Percentiles rank a stretch among this genome's conserved stretches.
Conservation (phyloP, 257 asterid species). For the Gynochthodes officinalis region DNA sequence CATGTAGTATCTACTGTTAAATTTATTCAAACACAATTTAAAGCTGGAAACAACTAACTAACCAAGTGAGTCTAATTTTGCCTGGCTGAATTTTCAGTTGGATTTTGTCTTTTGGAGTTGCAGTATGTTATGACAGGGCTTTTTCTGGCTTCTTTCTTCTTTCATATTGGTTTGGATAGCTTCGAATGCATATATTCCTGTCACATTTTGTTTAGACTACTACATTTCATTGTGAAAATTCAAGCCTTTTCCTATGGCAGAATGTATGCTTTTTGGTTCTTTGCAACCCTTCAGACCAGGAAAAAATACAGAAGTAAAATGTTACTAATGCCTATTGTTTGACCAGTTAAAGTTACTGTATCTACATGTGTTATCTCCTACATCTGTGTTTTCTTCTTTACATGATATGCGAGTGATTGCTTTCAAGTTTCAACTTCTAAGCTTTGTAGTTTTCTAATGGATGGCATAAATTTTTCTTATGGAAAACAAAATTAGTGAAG, state of each 20-base stretch:
- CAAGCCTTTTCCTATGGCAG: not conserved
- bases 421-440: no score
- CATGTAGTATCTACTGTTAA: no score
- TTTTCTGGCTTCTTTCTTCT: not conserved
- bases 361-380: not conserved
- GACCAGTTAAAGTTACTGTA: no score
- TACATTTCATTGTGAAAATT: not conserved
- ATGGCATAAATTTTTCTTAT: not conserved
- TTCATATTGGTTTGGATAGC: not conserved
- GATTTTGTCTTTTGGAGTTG: not conserved
- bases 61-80: not conserved
- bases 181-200: not conserved
- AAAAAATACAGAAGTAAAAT: not conserved
- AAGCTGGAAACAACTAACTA: no score
- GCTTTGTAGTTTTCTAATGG: not conserved
- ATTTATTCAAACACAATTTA: not conserved
- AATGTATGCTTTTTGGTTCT: not conserved
- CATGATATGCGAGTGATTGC: not conserved
- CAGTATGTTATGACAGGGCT: not conserved
- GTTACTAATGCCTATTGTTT: not conserved
- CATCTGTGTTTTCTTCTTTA: not conserved
- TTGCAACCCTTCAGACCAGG: not conserved
- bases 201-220: not conserved
- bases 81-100: not conserved
- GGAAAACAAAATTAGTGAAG: constrained; percentile 44